Base-by-base conservation (phyloP, 1,139 yeast species). In the Blastobotrys malaysiensis region DNA sequence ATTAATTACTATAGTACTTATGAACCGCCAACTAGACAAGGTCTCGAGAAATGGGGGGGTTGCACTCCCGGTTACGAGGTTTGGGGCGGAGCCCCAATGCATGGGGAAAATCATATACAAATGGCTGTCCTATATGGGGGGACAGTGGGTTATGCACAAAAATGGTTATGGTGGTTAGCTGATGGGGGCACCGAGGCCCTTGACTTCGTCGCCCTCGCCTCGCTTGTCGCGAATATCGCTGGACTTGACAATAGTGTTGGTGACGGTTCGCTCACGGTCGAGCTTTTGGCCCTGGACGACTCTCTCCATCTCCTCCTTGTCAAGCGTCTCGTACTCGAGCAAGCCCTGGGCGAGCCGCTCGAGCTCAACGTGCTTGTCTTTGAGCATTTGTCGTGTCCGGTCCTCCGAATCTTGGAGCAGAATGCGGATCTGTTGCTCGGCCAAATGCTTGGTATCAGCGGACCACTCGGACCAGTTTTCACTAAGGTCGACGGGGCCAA, bases 381-480 rank as follows among this genome's bases (percentile, higher is more conserved):
- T 69, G 59, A 95, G 77, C 68, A 91, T 66, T 52, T 74, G 72
- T 62, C 95, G 80, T 1, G 98, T 86, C 67, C 99, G 82, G 46
- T 77, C 77, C 69, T 91, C 98, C 50, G 96, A 84, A 2, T 76
- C 81, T 53, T 88, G 76, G 58, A 95, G 77, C 60, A 88, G 74
- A 51, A 78, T 82, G 55, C 97, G 78, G 48, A 93, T 93, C 73
- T 93, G 99, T 65, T 86, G 82, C 70, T 95, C 99, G 16, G 98
- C 99, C 70, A 84, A 76, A 67, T 89, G 95, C 60, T 95, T 80
- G 51, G 95, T 80, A 60, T 83, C 82, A 11, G 91, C 88, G 1
- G 97, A 88, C 99, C 98, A 93, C 54, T 87, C 82, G 62, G 84
- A 90, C 97, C 97, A 91, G 67, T 86, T 84, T 65, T 89, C 74